Evolutionary conservation across 108 stramenopile genomes (phyloP).

Genomic region (Pseudonitzschia delicatissima): DNA sequence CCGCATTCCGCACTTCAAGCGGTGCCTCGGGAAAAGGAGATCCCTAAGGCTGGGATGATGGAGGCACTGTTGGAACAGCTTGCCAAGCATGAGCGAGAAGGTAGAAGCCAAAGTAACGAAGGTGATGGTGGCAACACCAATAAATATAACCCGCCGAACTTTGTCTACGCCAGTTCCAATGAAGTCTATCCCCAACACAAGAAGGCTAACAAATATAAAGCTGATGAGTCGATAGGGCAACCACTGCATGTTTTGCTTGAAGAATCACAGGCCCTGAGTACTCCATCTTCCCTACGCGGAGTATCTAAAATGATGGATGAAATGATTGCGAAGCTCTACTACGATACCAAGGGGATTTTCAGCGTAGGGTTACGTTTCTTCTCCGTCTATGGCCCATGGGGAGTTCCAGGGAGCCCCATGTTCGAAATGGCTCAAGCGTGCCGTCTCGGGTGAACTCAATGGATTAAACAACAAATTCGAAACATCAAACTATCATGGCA

Average conservation of each 20-base stretch:
- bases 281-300: slow-evolving; percentile 63
- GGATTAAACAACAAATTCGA: background rate
- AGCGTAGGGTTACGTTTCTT: slow-evolving; percentile 83
- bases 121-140: background rate
- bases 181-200: slow-evolving; percentile 30
- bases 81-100: slow-evolving; percentile 17
- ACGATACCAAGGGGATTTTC: slow-evolving; percentile 66
- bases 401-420: slow-evolving; percentile 61
- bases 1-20: slow-evolving; percentile 43
- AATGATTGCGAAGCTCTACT: slow-evolving; percentile 67
- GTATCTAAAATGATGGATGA: slow-evolving; percentile 79
- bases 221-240: background rate
- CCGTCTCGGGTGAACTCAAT: slow-evolving; percentile 29
- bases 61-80: slow-evolving; percentile 77
- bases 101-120: background rate
- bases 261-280: slow-evolving; percentile 65
- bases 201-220: background rate
- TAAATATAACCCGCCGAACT: slow-evolving; percentile 20
- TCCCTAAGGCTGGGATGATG: slow-evolving; percentile 71
- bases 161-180: slow-evolving; percentile 43
- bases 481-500: background rate
- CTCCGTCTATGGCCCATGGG: slow-evolving; percentile 87
- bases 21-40: slow-evolving; percentile 61
- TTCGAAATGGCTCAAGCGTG: slow-evolving; percentile 80
- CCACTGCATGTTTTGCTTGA: slow-evolving; percentile 29